phyloP scores from a whole-genome alignment of 1,284 basidiomycete genomes.

The Ceratobasidium sp. region DNA sequence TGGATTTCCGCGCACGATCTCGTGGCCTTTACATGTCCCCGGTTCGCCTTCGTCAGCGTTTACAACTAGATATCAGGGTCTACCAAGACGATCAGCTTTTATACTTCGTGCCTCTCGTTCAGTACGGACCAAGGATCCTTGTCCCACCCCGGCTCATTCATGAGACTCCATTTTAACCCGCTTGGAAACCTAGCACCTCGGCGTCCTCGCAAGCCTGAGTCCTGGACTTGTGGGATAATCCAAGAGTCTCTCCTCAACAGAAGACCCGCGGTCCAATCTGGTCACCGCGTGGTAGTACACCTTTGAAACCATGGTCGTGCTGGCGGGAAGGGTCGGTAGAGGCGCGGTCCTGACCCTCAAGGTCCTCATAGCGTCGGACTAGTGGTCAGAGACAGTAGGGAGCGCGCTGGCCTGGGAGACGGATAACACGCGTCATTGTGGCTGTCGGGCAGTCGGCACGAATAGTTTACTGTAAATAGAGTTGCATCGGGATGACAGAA shows the following conservation, averaged over 20 bases:
- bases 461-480: too few relatives aligned
- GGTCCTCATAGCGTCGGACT: slow-evolving; percentile 86
- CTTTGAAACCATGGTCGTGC: slow-evolving; percentile 91
- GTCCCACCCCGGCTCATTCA: slow-evolving; percentile 99
- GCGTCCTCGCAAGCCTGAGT: slow-evolving; percentile 94
- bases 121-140: slow-evolving; percentile 82
- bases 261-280: slow-evolving; percentile 98
- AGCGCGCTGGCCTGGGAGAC: slow-evolving; percentile 51
- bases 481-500: too few relatives aligned
- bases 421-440: not conserved
- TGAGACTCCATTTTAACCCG: slow-evolving; percentile 98
- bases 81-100: slow-evolving; percentile 53
- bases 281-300: slow-evolving; percentile 92
- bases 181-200: slow-evolving; percentile 98
- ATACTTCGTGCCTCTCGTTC: not conserved
- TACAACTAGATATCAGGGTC: slow-evolving; percentile 95
- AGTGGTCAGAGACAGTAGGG: slow-evolving; percentile 86
- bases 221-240: slow-evolving; percentile 97
- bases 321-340: slow-evolving; percentile 89
- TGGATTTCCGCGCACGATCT: slow-evolving; percentile 97
- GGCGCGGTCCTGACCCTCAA: slow-evolving; percentile 94
- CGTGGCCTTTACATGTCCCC: slow-evolving; percentile 98
- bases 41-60: slow-evolving; percentile 99
- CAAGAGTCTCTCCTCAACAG: slow-evolving; percentile 95
- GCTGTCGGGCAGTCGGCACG: too few relatives aligned